Base-by-base conservation (phyloP, 2,329 filamentous ascomycete genomes). In the Claviceps sp. region DNA sequence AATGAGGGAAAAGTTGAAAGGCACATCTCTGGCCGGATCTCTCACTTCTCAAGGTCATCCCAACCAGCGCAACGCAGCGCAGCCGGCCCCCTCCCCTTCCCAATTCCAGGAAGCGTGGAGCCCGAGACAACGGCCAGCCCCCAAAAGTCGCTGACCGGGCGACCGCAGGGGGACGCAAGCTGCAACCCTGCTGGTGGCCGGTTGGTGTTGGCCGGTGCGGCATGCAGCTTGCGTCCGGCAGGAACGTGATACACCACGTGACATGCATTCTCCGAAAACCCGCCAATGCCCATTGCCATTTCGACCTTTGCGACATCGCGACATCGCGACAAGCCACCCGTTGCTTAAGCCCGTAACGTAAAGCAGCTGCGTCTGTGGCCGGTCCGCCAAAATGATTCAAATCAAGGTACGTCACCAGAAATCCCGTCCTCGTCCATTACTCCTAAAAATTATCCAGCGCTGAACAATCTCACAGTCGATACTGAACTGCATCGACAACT, bases 401-500 rank as follows among this genome's bases (percentile, higher is more conserved):
- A 72, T 93, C 77, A 91, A 91, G 83, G 87, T 83, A 59, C 22
- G 40, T 4, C 14, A 9, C 5, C 7, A 16, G 13, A 36, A 8
- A 5, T n/a, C 2, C 24, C 13, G 4, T n/a, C 8, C 38, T 3
- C 13, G 14, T 8, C 30, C 14, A 26, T 30, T 5, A 14, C 16
- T 6, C 4, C 3, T 13, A 9, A 9, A 34, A 30, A 7, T 20
- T n/a, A 7, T 1, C 24, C 18, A 44, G 36, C 20, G 22, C 36
- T 49, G 26, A 51, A 16, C 57, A 34, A 63, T 14, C 63, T 49
- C 13, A 37, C 60, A 96, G 93, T 87, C 90, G 67, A 89, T 98
- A 81, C 81, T 98, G 63, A 96, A 93, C 73, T 97, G 93, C 84
- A 97, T 98, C 81, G 93, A 98, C 84, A 98, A 96, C 77, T 97